These are phyloP conservation scores for Tardiomyces digboiensis DNA, from an alignment of 1,139 yeast genomes.

Conservation along the genomic window DNA sequence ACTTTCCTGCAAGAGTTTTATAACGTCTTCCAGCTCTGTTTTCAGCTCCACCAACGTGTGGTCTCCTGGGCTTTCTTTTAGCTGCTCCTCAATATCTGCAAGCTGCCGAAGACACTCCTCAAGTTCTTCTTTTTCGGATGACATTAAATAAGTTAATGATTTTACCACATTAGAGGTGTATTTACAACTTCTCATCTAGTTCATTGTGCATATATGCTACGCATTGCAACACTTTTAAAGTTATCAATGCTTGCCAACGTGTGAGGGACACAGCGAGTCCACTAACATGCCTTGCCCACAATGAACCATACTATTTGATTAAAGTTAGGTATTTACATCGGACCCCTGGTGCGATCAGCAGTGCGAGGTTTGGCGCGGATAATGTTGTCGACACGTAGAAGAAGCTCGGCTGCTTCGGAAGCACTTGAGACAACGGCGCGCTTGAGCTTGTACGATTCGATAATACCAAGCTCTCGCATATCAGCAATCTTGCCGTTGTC, in stretches of 20 bases:
- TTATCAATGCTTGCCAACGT: too few relatives aligned
- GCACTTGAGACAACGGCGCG: slow-evolving; percentile 95
- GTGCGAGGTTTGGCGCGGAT: slow-evolving; percentile 97
- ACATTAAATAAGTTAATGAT: slow-evolving; percentile 5
- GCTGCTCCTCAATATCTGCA: slow-evolving; percentile 21
- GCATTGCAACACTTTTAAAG: too few relatives aligned
- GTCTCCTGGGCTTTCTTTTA: slow-evolving; percentile 23
- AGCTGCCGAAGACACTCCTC: slow-evolving; percentile 27
- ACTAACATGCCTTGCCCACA: too few relatives aligned
- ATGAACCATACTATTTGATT: too few relatives aligned
- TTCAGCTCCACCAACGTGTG: slow-evolving; percentile 22
- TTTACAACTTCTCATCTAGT: too few relatives aligned
- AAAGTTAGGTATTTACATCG: slow-evolving; percentile 9
- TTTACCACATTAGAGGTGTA: slow-evolving; percentile 2
- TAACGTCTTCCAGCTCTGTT: slow-evolving; percentile 24
- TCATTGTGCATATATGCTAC: too few relatives aligned
- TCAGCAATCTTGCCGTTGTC: slow-evolving; percentile 80
- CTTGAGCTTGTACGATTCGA: slow-evolving; percentile 87
- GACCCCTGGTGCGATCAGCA: slow-evolving; percentile 57
- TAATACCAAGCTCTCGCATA: slow-evolving; percentile 89
- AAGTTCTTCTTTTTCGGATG: slow-evolving; percentile 16
- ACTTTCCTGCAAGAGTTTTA: slow-evolving; percentile 17
- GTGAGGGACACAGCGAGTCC: too few relatives aligned
- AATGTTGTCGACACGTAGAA: slow-evolving; percentile 90
- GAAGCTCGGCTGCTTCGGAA: slow-evolving; percentile 93